Percentiles rank a stretch among this genome's conserved stretches.
These are phyloP conservation scores for Nannochloropsis salina DNA, from an alignment of 108 stramenopile species.

Conservation along the genomic window DNA sequence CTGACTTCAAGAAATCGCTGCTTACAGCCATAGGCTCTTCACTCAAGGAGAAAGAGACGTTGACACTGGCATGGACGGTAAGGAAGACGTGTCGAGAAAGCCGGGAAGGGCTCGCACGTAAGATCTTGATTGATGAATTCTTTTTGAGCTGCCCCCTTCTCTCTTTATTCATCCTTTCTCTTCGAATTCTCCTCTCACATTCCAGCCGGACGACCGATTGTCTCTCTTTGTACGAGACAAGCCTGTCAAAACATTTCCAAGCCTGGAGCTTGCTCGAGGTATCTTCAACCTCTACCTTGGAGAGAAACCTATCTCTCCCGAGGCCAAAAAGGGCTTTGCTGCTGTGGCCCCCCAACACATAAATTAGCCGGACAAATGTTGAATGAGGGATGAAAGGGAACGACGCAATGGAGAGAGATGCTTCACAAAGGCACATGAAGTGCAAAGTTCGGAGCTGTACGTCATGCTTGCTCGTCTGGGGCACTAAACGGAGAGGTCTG, in stretches of 20 bases:
- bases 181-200: neutral
- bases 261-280: neutral
- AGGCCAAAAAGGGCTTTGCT: slow-evolving; percentile 1
- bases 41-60: neutral
- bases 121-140: neutral
- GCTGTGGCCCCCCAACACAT: neutral
- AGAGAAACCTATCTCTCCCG: neutral
- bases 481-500: too few species aligned
- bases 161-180: too few species aligned
- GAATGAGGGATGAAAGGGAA: neutral
- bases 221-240: neutral
- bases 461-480: too few species aligned
- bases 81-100: neutral
- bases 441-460: too few species aligned
- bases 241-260: neutral
- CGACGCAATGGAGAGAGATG: neutral
- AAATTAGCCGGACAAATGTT: neutral
- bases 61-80: neutral
- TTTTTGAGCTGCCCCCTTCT: too few species aligned
- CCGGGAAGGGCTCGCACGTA: neutral
- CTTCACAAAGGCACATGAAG: too few species aligned
- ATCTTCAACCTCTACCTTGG: neutral
- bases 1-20: neutral
- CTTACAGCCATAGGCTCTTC: neutral
- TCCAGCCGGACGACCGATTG: neutral